Conservation (phyloP, 1,284 basidiomycete species). For the Pascua guehoae region DNA sequence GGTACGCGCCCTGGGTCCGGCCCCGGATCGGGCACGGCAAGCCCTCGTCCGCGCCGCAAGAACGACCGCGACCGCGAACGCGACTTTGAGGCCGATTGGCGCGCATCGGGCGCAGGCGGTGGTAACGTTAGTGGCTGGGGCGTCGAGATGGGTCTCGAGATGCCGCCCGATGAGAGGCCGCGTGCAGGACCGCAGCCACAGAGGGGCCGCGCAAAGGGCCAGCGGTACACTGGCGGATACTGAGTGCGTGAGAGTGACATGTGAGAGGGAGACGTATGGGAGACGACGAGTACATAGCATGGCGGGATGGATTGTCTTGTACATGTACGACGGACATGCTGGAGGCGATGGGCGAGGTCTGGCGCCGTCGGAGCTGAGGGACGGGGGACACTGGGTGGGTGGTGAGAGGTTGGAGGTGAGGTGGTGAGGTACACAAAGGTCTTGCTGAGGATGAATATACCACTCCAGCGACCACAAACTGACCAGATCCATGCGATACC, state of each 20-base stretch:
- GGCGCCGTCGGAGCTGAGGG: too few relatives aligned
- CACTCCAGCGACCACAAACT: too few relatives aligned
- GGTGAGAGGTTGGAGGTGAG: too few relatives aligned
- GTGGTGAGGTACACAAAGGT: too few relatives aligned
- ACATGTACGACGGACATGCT: too few relatives aligned
- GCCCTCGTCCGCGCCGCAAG: not conserved
- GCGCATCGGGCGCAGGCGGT: constrained; percentile 18
- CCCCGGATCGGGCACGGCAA: not conserved
- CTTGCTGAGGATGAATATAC: too few relatives aligned
- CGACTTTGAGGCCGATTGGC: constrained; percentile 18
- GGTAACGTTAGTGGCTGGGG: constrained; percentile 24
- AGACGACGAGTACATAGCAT: too few relatives aligned
- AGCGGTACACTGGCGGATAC: constrained; percentile 25
- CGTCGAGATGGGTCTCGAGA: constrained; percentile 16
- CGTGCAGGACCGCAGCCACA: constrained; percentile 1
- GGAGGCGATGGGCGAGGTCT: too few relatives aligned
- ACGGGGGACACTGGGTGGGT: too few relatives aligned
- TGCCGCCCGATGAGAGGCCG: constrained; percentile 6
- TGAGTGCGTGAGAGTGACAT: constrained; percentile 2
- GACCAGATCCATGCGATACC: too few relatives aligned
- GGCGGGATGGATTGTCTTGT: too few relatives aligned
- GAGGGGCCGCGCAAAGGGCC: constrained; percentile 9
- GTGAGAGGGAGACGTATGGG: too few relatives aligned
- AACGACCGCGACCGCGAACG: constrained; percentile 2
- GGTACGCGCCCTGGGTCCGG: not conserved